Evolutionary conservation across 2,329 filamentous ascomycete genomes (phyloP), one percentile per base, ranked within the genome.

Genomic region (Ophiostoma angusticollis): DNA sequence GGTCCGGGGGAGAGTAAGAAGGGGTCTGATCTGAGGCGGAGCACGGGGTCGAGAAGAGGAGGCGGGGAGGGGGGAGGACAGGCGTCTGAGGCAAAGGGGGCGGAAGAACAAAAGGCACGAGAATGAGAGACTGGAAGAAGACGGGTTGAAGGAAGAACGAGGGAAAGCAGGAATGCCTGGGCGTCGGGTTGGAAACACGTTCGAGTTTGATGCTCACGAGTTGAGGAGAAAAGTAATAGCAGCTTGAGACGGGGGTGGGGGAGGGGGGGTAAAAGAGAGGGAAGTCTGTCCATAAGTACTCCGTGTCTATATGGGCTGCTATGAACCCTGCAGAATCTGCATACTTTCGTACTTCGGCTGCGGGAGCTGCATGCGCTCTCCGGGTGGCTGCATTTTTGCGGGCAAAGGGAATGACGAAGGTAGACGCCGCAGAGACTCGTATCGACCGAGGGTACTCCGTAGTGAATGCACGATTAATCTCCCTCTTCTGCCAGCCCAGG

Each of bases 191-290:
- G 23, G 51, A 57, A 53, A 58, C 52, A 35, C 54, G 56, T 56
- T 55, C 47, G 52, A 52, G 59, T 61, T 64, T 64, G 63, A 60
- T 57, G n/a, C n/a, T n/a, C n/a, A n/a, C n/a, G n/a, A 61, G 56
- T 52, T 47, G 54, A 59, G 34, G 37, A 21, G 33, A 34, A 28
- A 33, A 9, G 6, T 21, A 5, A 14, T n/a, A n/a, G n/a, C n/a
- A n/a, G n/a, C n/a, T n/a, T n/a, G n/a, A n/a, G n/a, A 29, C 17
- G 42, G 42, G 48, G 42, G 43, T 36, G 39, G 35, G 41, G 40
- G 42, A 35, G 37, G 37, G 14, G 24, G 31, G 30, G 34, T 17
- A 5, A 16, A 31, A 35, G 19, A 22, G 42, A 39, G 36, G 40
- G 27, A 42, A 22, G 37, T 21, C 8, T 12, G 28, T 28, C 17